A percentile compares a stretch with the other conserved stretches of the same genome.
phyloP scores from a whole-genome alignment of 208 protist species.

The Porcisia hertigi region DNA sequence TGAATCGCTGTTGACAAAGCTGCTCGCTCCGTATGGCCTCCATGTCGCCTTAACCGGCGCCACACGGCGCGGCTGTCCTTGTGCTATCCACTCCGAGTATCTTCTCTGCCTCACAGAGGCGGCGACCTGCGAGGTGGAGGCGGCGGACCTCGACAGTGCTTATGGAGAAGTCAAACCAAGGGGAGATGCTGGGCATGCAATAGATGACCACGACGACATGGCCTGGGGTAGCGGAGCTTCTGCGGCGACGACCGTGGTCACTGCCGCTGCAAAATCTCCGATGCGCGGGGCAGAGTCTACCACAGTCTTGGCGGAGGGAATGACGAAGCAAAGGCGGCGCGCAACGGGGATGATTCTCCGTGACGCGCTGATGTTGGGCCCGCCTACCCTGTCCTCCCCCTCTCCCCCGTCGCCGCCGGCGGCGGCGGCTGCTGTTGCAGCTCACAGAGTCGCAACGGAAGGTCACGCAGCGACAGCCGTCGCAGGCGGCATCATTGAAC shows the following conservation, averaged over 20 bases:
- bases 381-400: background rate
- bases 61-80: slow-evolving; percentile 55
- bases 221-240: background rate
- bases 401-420: background rate
- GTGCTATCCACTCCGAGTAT: slow-evolving; percentile 29
- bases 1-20: slow-evolving; percentile 23
- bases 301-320: background rate
- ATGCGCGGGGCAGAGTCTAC: background rate
- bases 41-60: slow-evolving; percentile 45
- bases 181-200: background rate
- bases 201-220: background rate
- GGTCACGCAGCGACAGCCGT: background rate
- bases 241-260: background rate
- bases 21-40: slow-evolving; percentile 50
- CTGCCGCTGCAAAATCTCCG: background rate
- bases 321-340: background rate
- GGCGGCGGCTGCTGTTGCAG: background rate
- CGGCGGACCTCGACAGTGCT: background rate
- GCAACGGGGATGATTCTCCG: background rate
- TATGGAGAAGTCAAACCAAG: background rate
- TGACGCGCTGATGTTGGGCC: slow-evolving; percentile 1
- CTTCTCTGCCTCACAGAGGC: slow-evolving; percentile 41
- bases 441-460: background rate
- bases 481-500: background rate
- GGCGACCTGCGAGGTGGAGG: slow-evolving; percentile 29